phyloP scores from a whole-genome alignment of 2,329 filamentous ascomycete species.

The Penicillium sp. region DNA sequence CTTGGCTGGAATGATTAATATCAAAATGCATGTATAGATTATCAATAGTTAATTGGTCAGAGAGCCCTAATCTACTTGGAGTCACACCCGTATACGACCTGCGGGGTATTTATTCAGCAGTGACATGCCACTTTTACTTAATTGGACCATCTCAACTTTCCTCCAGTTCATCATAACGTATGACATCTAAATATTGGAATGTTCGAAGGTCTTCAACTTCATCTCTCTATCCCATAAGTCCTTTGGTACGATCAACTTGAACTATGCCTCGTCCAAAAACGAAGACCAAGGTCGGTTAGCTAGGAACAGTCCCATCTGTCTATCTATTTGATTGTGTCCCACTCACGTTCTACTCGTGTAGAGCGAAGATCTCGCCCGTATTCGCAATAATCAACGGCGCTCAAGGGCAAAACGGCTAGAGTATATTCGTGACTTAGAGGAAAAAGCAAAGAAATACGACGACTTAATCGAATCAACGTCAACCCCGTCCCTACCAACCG shows the following conservation, averaged over 20 bases:
- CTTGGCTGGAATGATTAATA: conserved; percentile 9
- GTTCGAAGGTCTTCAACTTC: not conserved
- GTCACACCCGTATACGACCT: too few species aligned
- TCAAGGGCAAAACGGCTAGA: conserved; percentile 7
- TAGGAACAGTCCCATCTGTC: not conserved
- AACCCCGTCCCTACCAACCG: not conserved
- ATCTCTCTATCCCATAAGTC: not conserved
- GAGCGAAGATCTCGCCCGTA: conserved; percentile 9
- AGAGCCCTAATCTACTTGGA: not conserved
- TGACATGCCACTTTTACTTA: conserved; percentile 3
- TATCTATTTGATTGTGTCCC: not conserved
- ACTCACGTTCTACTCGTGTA: not conserved
- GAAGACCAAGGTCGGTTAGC: conserved; percentile 4
- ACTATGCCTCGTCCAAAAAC: conserved; percentile 7
- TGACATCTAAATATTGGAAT: too few species aligned
- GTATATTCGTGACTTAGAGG: conserved; percentile 8
- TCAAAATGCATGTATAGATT: not conserved
- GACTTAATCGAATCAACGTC: not conserved
- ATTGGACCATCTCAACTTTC: not conserved
- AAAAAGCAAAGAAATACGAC: conserved; percentile 10
- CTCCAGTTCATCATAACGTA: too few species aligned
- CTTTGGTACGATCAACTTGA: not conserved
- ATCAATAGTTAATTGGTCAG: not conserved
- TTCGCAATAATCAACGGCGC: conserved; percentile 6
- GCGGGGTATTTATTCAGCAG: not conserved